Evolutionary conservation across 345 rosid genomes (phyloP).

Genomic region (Hirschfeldia incana): DNA sequence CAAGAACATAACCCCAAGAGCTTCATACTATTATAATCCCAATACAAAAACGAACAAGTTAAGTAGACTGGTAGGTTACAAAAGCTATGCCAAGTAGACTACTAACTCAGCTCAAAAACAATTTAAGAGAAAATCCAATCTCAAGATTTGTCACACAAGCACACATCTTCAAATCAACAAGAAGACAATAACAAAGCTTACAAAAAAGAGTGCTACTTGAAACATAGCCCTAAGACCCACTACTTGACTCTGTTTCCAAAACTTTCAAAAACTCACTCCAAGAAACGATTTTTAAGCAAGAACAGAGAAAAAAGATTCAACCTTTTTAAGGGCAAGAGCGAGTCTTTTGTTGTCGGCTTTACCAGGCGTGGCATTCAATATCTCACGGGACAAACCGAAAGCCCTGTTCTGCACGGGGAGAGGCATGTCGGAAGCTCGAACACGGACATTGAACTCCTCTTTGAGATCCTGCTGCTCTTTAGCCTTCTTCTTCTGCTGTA

Average conservation of each 20-base stretch:
- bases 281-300: slow-evolving; percentile 11
- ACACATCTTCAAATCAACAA: slow-evolving; percentile 11
- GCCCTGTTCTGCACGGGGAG: slow-evolving; percentile 65
- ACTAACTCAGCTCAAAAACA: neutral
- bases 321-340: slow-evolving; percentile 96
- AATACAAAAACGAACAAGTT: neutral
- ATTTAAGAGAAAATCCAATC: slow-evolving; percentile 6
- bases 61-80: neutral
- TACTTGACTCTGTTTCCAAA: neutral
- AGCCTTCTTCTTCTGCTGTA: slow-evolving; percentile 91
- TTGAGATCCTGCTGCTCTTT: slow-evolving; percentile 59
- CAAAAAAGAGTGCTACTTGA: neutral
- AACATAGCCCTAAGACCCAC: slow-evolving; percentile 9
- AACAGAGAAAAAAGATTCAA: slow-evolving; percentile 25
- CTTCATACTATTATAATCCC: slow-evolving; percentile 1
- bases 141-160: slow-evolving; percentile 2
- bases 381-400: slow-evolving; percentile 73
- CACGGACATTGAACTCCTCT: slow-evolving; percentile 60
- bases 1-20: slow-evolving; percentile 4
- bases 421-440: slow-evolving; percentile 92
- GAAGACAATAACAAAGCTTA: neutral
- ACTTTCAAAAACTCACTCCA: neutral
- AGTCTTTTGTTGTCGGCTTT: slow-evolving; percentile 88
- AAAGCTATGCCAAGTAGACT: neutral
- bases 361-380: slow-evolving; percentile 70